phyloP scores from a whole-genome alignment of 257 asterid genomes.

The Ajuga chamaepitys region DNA sequence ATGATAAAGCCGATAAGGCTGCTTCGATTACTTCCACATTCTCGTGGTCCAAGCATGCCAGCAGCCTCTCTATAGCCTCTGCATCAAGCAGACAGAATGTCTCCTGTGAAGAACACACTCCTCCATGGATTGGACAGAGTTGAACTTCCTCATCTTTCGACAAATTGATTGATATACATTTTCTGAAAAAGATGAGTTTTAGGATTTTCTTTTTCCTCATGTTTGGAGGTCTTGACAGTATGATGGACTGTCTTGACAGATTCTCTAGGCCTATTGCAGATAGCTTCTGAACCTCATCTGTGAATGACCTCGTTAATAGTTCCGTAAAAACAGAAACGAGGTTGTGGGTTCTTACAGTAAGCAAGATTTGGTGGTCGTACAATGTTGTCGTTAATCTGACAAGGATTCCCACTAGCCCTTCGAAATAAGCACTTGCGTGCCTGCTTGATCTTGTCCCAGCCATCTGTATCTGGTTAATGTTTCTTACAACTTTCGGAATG shows the following conservation, averaged over 20 bases:
- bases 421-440: constrained; percentile 50
- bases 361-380: constrained; percentile 55
- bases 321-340: constrained; percentile 55
- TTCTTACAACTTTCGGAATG: constrained; percentile 33
- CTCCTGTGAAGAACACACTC: constrained; percentile 63
- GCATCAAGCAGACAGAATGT: constrained; percentile 73
- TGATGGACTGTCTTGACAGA: constrained; percentile 48
- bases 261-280: constrained; percentile 62
- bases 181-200: constrained; percentile 25
- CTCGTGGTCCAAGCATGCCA: constrained; percentile 58
- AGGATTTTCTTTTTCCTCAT: constrained; percentile 33
- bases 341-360: constrained; percentile 37
- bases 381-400: constrained; percentile 70
- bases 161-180: constrained; percentile 34
- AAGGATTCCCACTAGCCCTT: constrained; percentile 71
- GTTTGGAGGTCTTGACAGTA: constrained; percentile 51
- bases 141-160: constrained; percentile 23
- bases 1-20: constrained; percentile 61
- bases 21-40: constrained; percentile 66
- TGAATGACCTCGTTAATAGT: constrained; percentile 44
- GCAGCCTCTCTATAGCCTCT: constrained; percentile 56
- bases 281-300: constrained; percentile 63
- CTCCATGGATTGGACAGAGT: constrained; percentile 64
- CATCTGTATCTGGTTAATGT: constrained; percentile 42
- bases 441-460: constrained; percentile 58